Evolutionary conservation across 1,284 basidiomycete species (phyloP).

Genomic region (Lentinus polychrous): DNA sequence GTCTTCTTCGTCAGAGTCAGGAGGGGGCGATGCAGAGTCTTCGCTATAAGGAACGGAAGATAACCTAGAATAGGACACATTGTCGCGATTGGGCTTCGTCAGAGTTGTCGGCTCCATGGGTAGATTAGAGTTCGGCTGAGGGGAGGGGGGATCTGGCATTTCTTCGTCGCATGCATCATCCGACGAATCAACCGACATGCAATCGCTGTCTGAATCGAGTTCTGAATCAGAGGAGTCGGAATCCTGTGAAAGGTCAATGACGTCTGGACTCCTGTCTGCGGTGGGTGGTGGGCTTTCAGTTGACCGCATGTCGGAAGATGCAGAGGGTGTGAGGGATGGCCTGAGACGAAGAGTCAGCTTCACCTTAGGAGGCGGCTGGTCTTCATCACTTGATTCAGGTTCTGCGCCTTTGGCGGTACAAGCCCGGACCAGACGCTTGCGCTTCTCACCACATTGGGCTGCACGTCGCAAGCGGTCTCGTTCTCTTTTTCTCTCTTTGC

Average conservation of each 20-base stretch:
- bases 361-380: constrained; percentile 51
- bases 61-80: constrained; percentile 34
- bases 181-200: constrained; percentile 23
- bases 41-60: constrained; percentile 47
- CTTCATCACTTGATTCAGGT: constrained; percentile 38
- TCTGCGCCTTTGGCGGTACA: constrained; percentile 31
- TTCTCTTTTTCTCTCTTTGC: constrained; percentile 34
- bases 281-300: constrained; percentile 17
- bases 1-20: constrained; percentile 57
- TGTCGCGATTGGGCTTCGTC: background rate
- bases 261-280: constrained; percentile 19
- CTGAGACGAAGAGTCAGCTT: constrained; percentile 61
- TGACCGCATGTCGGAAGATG: constrained; percentile 6
- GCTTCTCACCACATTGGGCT: constrained; percentile 56
- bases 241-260: constrained; percentile 38
- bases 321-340: constrained; percentile 28
- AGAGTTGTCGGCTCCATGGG: background rate
- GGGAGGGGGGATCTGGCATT: constrained; percentile 25
- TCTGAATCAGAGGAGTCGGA: constrained; percentile 16
- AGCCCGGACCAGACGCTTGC: constrained; percentile 53
- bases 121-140: constrained; percentile 11
- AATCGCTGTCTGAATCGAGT: constrained; percentile 20
- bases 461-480: constrained; percentile 30
- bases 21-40: constrained; percentile 54
- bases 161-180: constrained; percentile 16